phyloP scores from a whole-genome alignment of 345 rosid species.

The Aethionema arabicum region DNA sequence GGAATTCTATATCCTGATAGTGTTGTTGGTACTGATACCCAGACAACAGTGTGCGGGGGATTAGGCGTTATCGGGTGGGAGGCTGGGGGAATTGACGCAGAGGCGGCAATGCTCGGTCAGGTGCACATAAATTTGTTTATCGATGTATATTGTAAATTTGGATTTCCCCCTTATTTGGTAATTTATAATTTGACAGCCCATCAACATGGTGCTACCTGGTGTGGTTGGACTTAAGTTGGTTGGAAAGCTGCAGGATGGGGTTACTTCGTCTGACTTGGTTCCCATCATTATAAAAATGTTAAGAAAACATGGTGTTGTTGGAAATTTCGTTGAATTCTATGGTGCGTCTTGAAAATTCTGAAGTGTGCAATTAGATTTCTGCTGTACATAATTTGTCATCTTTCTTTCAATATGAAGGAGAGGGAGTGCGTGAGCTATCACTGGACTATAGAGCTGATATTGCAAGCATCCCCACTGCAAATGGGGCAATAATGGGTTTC shows the following conservation, averaged over 20 bases:
- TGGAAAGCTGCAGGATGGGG: constrained; percentile 54
- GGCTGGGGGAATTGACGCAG: constrained; percentile 76
- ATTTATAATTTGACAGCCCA: constrained; percentile 46
- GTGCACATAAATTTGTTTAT: constrained; percentile 27
- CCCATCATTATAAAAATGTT: constrained; percentile 63
- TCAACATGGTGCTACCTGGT: constrained; percentile 80
- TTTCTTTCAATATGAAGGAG: constrained; percentile 40
- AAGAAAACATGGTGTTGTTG: constrained; percentile 75
- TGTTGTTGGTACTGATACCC: constrained; percentile 74
- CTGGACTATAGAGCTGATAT: constrained; percentile 69
- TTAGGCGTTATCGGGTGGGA: constrained; percentile 80
- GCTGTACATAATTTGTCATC: background rate
- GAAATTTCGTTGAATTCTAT: constrained; percentile 74
- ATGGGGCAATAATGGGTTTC: constrained; percentile 87
- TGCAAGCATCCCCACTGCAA: constrained; percentile 74
- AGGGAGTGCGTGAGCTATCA: constrained; percentile 60
- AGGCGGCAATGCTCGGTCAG: constrained; percentile 79
- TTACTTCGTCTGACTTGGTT: constrained; percentile 74
- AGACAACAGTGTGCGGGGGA: constrained; percentile 73
- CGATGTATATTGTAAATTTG: background rate
- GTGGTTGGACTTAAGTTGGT: constrained; percentile 65
- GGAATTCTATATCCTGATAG: constrained; percentile 68
- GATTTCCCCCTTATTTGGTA: constrained; percentile 20
- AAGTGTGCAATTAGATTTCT: background rate
- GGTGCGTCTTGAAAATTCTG: constrained; percentile 33